Evolutionary conservation across 2,329 filamentous ascomycete species (phyloP).

Genomic region (Curvularia sp.): DNA sequence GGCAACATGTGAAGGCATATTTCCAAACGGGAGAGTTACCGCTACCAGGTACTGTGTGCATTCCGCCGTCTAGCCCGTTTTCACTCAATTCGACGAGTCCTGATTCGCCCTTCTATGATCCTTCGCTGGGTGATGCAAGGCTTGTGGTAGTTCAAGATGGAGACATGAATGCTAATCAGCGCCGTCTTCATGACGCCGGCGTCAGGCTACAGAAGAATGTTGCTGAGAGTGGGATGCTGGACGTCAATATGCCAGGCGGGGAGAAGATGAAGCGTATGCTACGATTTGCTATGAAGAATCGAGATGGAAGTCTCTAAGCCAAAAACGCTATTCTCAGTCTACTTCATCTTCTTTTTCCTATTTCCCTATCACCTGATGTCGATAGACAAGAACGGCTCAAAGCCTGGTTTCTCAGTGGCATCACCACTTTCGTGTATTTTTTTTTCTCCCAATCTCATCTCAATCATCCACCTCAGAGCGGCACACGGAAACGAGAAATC

Average conservation of each 20-base stretch:
- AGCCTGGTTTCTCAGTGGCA: background rate
- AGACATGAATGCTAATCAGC: background rate
- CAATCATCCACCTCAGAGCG: background rate
- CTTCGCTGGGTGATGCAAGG: constrained; percentile 11
- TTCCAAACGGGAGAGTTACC: constrained; percentile 57
- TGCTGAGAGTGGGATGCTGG: constrained; percentile 15
- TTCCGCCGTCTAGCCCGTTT: constrained; percentile 42
- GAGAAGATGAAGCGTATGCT: constrained; percentile 1
- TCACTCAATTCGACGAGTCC: constrained; percentile 50
- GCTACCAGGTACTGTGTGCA: constrained; percentile 53
- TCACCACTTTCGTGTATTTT: background rate
- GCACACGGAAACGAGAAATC: background rate
- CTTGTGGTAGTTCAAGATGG: background rate
- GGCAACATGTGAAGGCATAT: constrained; percentile 45
- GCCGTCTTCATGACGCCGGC: constrained; percentile 11
- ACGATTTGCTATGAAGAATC: background rate
- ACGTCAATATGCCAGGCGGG: constrained; percentile 7
- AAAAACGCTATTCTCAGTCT: background rate
- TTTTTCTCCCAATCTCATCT: background rate
- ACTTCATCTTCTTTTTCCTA: background rate
- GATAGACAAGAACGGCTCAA: background rate
- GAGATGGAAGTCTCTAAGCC: background rate
- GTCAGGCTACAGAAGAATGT: constrained; percentile 7
- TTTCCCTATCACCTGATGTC: background rate
- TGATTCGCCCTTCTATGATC: constrained; percentile 40